Evolutionary conservation across 371 early-diverging fungal genomes (phyloP), one percentile per base, ranked within the genome.

Genomic region (Chytridium lagenaria): DNA sequence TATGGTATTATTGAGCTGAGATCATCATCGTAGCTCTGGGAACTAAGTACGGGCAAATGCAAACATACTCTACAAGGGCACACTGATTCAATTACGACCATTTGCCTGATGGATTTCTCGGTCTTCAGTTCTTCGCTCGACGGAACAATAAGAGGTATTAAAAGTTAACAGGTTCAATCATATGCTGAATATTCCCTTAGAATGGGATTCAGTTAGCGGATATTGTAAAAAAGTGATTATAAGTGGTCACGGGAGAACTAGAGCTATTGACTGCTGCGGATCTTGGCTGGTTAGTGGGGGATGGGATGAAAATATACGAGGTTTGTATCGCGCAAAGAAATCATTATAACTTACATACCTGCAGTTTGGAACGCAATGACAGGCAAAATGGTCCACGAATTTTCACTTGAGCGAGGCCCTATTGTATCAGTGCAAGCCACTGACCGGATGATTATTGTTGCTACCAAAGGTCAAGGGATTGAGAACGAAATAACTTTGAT

Each of bases 91-190:
- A 75, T 82, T n/a, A 78, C 83, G 0, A 72, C 78, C 59, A 40
- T 82, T 2, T 40, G 63, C 33, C n/a, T 31, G 0, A 33, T 19
- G 16, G 77, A 67, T 36, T 59, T 71, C 26, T 55, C 15, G 19
- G 52, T 80, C 5, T 80, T 75, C 64, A 82, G 80, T 65, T 78
- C 78, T 12, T 82, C 83, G 3, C 44, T 82, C 28, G 83, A 82
- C 38, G 67, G 61, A 34, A 70, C 71, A 2, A 75, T 82, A 12
- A 55, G 79, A 51, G 52, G 83, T 82, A 69, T 36, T 73, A 57
- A 22, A 38, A 22, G 22, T 30, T n/a, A n/a, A n/a, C n/a, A n/a
- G n/a, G n/a, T n/a, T n/a, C n/a, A n/a, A n/a, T n/a, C n/a, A n/a
- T n/a, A n/a, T n/a, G n/a, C n/a, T n/a, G 39, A 12, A 36, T 40